Evolutionary conservation across 73 alveolate species (phyloP), one percentile per base, ranked within the genome.

Genomic region (Paramecium caudatum): DNA sequence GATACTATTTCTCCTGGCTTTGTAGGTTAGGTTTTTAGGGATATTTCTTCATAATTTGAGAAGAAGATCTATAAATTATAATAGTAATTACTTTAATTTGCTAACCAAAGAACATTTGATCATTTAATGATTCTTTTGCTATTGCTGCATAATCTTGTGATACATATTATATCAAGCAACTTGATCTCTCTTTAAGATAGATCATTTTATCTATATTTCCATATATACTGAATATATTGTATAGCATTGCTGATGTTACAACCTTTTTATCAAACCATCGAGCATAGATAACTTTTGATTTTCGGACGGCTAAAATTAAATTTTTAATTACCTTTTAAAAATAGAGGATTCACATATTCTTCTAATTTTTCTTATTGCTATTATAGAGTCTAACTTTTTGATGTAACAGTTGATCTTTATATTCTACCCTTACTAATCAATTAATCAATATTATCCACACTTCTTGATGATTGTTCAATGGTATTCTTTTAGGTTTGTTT

Each of bases 121-220:
- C 93, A 86, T 86, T 86, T 12, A 86, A 17, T 21, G 90, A 27
- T 4, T 86, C 93, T 63, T 86, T 86, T 5, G 93, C 93, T 2
- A 78, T 78, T 12, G 82, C 74, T 17, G 93, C 93, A 63, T 78
- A 62, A 9, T 86, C 93, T 34, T 62, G 30, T 5, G 17, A 37
- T 3, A 78, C 63, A 49, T 86, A 86, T 23, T 86, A 41, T 3
- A 86, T 21, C 5, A 86, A 48, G 27, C 82, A 36, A 55, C 90
- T 62, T 8, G 93, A 86, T 86, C 84, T 86, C 21, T 86, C 84
- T 25, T 86, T 86, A 7, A 86, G 19, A 43, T 86, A 86, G 25
- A 86, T 86, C 80, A 86, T 62, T 86, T 86, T 86, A 62, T 86
- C 93, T 0, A 86, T 62, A n/a, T 70, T 70, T 25, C 93, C 93